Evolutionary conservation across 2,329 filamentous ascomycete species (phyloP).

Genomic region (Balansia obtecta): DNA sequence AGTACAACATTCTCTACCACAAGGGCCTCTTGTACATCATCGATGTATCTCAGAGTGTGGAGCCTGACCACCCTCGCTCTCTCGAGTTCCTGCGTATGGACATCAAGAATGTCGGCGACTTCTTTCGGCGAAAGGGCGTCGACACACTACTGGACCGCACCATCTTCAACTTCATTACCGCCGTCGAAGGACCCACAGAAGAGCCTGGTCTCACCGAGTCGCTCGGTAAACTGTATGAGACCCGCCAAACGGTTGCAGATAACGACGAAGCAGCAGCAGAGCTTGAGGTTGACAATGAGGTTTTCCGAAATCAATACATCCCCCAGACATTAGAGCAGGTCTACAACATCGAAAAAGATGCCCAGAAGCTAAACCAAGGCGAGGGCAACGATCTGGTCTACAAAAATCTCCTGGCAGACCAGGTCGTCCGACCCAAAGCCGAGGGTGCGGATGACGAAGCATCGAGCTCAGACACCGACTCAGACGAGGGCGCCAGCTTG

Average conservation of each 20-base stretch:
- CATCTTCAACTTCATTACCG: conserved; percentile 76
- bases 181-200: conserved; percentile 44
- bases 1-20: conserved; percentile 95
- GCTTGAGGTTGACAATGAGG: conserved; percentile 71
- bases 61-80: conserved; percentile 87
- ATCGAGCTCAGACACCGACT: conserved; percentile 26
- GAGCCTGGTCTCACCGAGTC: conserved; percentile 46
- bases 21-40: conserved; percentile 78
- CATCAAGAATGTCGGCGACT: conserved; percentile 91
- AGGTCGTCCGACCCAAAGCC: conserved; percentile 32
- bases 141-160: conserved; percentile 65
- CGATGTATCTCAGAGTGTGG: conserved; percentile 94
- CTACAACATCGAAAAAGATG: conserved; percentile 89
- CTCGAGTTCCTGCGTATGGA: conserved; percentile 96
- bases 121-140: conserved; percentile 78
- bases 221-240: conserved; percentile 55
- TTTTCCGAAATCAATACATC: conserved; percentile 93
- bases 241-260: conserved; percentile 35
- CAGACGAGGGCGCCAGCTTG: conserved; percentile 36
- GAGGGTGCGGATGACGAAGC: conserved; percentile 27
- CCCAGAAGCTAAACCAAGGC: conserved; percentile 61
- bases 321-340: conserved; percentile 93
- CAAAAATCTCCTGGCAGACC: conserved; percentile 67
- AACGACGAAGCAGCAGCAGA: conserved; percentile 39
- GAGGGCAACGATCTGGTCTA: conserved; percentile 72